phyloP scores from a whole-genome alignment of 495 filamentous ascomycete species.

The Penicillium parvum region DNA sequence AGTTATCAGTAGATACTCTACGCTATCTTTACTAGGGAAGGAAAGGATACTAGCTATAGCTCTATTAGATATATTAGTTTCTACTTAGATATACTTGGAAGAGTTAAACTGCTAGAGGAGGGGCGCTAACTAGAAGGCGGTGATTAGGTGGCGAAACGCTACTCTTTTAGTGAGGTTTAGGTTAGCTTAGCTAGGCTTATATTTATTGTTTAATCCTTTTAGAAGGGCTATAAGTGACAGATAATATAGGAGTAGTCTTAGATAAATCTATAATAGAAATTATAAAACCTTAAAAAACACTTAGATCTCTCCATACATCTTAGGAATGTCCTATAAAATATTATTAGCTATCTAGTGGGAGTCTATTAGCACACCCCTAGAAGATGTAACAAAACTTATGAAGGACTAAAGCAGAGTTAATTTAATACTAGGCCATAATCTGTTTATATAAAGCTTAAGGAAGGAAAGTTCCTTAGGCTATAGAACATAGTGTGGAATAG shows the following conservation, averaged over 20 bases:
- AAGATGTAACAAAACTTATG: no score
- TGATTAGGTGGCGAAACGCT: background rate
- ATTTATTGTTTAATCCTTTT: background rate
- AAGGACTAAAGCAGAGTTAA: no score
- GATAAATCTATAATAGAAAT: slow-evolving; percentile 3
- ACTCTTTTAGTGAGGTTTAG: background rate
- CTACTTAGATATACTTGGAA: background rate
- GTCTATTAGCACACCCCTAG: no score
- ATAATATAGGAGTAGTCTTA: background rate
- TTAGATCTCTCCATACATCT: background rate
- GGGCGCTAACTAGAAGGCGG: background rate
- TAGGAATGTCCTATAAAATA: no score
- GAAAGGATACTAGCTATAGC: background rate
- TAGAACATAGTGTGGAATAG: no score
- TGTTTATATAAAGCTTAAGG: no score
- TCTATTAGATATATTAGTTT: background rate
- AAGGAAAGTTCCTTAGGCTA: no score
- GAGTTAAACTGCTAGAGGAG: background rate
- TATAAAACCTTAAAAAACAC: slow-evolving; percentile 1
- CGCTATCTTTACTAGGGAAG: background rate
- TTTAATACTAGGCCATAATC: no score
- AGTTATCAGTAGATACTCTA: background rate
- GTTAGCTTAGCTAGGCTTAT: background rate
- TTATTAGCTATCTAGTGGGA: no score
- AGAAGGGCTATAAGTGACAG: background rate